Evolutionary conservation across 1,284 basidiomycete genomes (phyloP).

Genomic region (Papiliotrema terrestris): DNA sequence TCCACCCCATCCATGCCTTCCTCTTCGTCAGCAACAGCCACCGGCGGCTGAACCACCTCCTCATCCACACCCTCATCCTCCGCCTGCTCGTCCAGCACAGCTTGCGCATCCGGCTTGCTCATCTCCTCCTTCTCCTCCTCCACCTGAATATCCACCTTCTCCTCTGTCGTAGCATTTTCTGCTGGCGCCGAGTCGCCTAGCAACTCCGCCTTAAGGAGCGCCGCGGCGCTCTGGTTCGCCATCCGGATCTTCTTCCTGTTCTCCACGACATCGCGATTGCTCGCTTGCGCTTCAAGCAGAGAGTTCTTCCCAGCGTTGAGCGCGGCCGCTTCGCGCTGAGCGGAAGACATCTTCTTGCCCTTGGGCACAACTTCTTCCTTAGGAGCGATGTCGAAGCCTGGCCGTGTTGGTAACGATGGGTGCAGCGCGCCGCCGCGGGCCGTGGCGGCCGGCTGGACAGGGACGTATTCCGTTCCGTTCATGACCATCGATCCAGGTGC

Average conservation of each 20-base stretch:
- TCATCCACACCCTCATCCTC: constrained; percentile 26
- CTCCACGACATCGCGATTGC: constrained; percentile 79
- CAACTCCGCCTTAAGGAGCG: constrained; percentile 87
- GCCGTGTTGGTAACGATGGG: constrained; percentile 58
- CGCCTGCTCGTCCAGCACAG: constrained; percentile 14
- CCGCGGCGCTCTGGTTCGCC: constrained; percentile 94
- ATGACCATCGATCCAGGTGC: constrained; percentile 44
- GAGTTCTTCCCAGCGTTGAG: constrained; percentile 52
- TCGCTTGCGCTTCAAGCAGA: constrained; percentile 50
- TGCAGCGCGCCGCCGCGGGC: constrained; percentile 43
- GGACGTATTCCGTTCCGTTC: constrained; percentile 47
- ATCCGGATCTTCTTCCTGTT: constrained; percentile 85
- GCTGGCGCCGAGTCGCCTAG: constrained; percentile 39
- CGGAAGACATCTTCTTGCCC: constrained; percentile 25
- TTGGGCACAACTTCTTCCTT: constrained; percentile 40
- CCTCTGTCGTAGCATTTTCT: too few species aligned
- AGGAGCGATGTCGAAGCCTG: constrained; percentile 62
- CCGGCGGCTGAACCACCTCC: constrained; percentile 30
- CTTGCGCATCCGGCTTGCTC: constrained; percentile 14
- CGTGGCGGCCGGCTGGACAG: constrained; percentile 34
- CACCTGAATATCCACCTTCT: constrained; percentile 11
- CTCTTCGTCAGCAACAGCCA: constrained; percentile 45
- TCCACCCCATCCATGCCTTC: constrained; percentile 9
- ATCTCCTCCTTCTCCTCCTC: constrained; percentile 23
- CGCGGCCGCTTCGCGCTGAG: constrained; percentile 7